Evolutionary conservation across 2,329 filamentous ascomycete species (phyloP).

Genomic region (Arachnomyces sp.): DNA sequence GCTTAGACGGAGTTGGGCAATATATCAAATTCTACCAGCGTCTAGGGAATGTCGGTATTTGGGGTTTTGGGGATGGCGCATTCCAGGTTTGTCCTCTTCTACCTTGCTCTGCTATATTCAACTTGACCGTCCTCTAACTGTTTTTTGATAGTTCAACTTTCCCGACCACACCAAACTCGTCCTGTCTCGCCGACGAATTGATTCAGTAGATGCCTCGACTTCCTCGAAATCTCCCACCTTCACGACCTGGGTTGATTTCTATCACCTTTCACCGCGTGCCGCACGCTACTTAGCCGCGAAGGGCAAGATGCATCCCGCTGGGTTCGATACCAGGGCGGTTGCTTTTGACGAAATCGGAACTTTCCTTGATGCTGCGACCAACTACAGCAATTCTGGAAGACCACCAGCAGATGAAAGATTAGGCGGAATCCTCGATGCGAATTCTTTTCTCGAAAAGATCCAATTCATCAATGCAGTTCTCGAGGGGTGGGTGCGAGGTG

Average conservation of each 20-base stretch:
- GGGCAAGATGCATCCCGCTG: conserved; percentile 36
- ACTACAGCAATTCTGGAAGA: conserved; percentile 18
- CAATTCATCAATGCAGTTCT: conserved; percentile 34
- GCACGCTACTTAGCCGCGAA: conserved; percentile 35
- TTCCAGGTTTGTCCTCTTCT: conserved; percentile 32
- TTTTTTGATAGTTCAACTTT: conserved; percentile 39
- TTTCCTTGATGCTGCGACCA: conserved; percentile 34
- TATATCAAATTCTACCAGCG: conserved; percentile 46
- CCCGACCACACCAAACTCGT: conserved; percentile 46
- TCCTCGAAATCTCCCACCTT: conserved; percentile 16
- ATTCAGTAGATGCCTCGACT: conserved; percentile 1
- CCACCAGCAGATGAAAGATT: conserved; percentile 30
- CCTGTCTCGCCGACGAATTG: conserved; percentile 34
- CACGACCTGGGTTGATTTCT: conserved; percentile 41
- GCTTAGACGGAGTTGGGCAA: conserved; percentile 20
- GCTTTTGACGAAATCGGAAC: conserved; percentile 34
- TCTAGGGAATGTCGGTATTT: conserved; percentile 46
- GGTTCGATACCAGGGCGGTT: conserved; percentile 35
- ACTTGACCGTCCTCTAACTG: background rate
- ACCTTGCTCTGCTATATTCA: background rate
- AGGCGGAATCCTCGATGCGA: conserved; percentile 37
- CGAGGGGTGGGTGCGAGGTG: conserved; percentile 33
- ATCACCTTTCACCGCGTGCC: conserved; percentile 41
- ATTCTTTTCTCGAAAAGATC: conserved; percentile 38
- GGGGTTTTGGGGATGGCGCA: conserved; percentile 44